A percentile compares a stretch with the other conserved stretches of the same genome.
Evolutionary conservation across 139 green algal species (phyloP).

Genomic region (Micromonas commoda): DNA sequence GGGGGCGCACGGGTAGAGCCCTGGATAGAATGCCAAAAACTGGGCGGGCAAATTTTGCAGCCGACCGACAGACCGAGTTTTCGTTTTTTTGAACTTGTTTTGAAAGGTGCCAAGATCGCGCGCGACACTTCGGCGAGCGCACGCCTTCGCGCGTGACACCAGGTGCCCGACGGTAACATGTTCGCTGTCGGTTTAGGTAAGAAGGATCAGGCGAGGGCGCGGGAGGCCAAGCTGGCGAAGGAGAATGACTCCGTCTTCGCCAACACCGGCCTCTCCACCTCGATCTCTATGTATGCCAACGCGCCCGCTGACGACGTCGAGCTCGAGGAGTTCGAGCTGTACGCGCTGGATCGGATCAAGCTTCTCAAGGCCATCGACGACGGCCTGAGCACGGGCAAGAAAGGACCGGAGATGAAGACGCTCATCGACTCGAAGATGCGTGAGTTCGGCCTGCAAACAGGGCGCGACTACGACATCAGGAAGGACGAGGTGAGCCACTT

Average conservation of each 20-base stretch:
- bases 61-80: too few relatives aligned
- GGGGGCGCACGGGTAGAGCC: too few relatives aligned
- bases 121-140: too few relatives aligned
- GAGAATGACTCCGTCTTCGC: too few relatives aligned
- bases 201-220: not conserved
- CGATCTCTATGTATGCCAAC: slow-evolving; percentile 68
- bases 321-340: slow-evolving; percentile 88
- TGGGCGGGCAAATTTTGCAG: too few relatives aligned
- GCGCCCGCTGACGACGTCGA: slow-evolving; percentile 61
- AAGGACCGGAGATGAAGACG: slow-evolving; percentile 24
- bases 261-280: not conserved
- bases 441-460: slow-evolving; percentile 23
- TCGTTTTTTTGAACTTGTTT: too few relatives aligned
- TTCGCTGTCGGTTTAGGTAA: too few relatives aligned
- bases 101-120: too few relatives aligned
- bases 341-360: slow-evolving; percentile 75
- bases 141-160: too few relatives aligned
- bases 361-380: slow-evolving; percentile 86
- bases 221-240: too few relatives aligned
- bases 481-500: slow-evolving; percentile 76
- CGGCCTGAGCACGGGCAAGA: slow-evolving; percentile 29
- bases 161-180: too few relatives aligned
- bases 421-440: slow-evolving; percentile 3
- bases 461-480: slow-evolving; percentile 36
- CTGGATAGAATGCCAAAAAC: too few relatives aligned